Base-by-base conservation (phyloP, 2,329 filamentous ascomycete genomes). In the Exophiala oligosperma region DNA sequence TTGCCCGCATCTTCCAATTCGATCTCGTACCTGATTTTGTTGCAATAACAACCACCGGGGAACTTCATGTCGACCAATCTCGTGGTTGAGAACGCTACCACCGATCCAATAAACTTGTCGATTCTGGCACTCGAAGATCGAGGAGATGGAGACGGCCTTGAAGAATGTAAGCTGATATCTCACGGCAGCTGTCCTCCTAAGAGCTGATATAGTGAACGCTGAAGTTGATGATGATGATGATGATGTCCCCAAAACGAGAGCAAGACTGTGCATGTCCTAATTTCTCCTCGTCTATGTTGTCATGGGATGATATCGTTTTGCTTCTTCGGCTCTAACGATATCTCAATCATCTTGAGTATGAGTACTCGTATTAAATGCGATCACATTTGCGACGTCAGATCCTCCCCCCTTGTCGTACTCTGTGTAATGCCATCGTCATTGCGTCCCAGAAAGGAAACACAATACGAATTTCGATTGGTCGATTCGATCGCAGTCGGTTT, bases 1-100 rank as follows among this genome's bases (percentile, higher is more conserved):
- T 82, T 74, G 6, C 77, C 74, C 4, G 73, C 71, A 6, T 77
- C 76, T n/a, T 64, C 61, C 1, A 84, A 72, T 0, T 70, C 68
- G 48, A 83, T 70, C 14, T 73, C 69, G 59, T 82, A 84, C 29
- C 72, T 70, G 55, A 83, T 72, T 7, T 71, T 71, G 56, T 72
- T 70, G 66, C 81, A 83, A 66, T 76, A 79, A 69, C 81, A 84
- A 40, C 58, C 57, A n/a, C 64, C 66, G 9, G 61, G 61, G 44
- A 58, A 59, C 35, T 56, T 57, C 60, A 62, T 62, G 23, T 29
- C 35, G 41, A 28, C 41, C 6, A 24, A 2, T 4, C 23, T 11
- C 29, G 32, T 43, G 7, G 32, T 49, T 6, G 48, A 37, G 11
- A 48, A 54, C 12, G 11, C 37, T 43, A 17, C 35, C 2, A 29